These are phyloP conservation scores for Vitis rupestris DNA, from an alignment of 164 flowering plant species.

Conservation along the genomic window DNA sequence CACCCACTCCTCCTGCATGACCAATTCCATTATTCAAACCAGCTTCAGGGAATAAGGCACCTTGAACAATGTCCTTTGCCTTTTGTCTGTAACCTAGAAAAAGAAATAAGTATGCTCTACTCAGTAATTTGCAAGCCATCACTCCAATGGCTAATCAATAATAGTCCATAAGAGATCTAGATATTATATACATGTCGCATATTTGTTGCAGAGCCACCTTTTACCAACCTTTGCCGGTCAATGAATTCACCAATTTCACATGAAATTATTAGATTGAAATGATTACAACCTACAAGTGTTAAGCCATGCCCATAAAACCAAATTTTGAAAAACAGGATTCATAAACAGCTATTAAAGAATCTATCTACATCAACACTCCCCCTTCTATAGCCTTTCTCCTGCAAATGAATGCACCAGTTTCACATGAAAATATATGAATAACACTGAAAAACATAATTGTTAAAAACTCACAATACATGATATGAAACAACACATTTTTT, in stretches of 20 bases:
- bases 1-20: constrained; percentile 89
- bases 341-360: not conserved
- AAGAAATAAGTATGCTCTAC: not conserved
- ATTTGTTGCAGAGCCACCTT: not conserved
- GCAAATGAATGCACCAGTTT: too few relatives aligned
- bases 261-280: not conserved
- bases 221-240: not conserved
- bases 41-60: constrained; percentile 91
- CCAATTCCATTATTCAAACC: constrained; percentile 71
- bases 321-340: not conserved
- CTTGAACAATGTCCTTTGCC: constrained; percentile 77
- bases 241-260: not conserved
- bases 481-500: too few relatives aligned
- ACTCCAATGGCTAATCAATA: not conserved
- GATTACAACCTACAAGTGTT: not conserved
- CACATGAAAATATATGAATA: too few relatives aligned
- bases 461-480: too few relatives aligned
- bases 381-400: too few relatives aligned
- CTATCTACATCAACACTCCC: too few relatives aligned
- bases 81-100: constrained; percentile 70
- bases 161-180: not conserved
- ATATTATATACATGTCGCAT: not conserved
- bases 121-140: not conserved
- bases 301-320: not conserved
- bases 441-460: too few relatives aligned